Conservation (phyloP, 192 early-diverging fungal genomes). For the Gonapodya prolifera region DNA sequence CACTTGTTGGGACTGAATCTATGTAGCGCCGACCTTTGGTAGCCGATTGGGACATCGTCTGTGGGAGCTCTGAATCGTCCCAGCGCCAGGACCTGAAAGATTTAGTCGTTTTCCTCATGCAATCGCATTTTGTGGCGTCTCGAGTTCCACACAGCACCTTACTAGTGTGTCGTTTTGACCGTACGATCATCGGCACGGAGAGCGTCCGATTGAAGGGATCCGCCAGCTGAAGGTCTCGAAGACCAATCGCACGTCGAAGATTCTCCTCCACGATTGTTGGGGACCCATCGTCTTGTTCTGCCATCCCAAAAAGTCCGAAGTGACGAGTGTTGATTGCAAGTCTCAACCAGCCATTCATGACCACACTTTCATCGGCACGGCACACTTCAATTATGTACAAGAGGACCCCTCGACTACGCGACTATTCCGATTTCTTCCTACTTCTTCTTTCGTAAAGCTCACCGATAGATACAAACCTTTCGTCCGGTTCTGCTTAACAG, state of each 20-base stretch:
- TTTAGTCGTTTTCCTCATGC: too few species aligned
- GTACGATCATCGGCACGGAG: not conserved
- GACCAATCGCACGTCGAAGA: not conserved
- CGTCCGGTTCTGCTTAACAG: too few species aligned
- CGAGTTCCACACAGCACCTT: too few species aligned
- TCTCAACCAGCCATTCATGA: too few species aligned
- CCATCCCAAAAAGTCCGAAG: too few species aligned
- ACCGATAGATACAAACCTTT: not conserved
- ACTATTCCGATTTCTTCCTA: not conserved
- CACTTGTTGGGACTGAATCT: not conserved
- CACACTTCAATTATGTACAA: too few species aligned
- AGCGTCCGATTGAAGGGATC: not conserved
- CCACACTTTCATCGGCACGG: too few species aligned
- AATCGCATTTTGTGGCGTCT: too few species aligned
- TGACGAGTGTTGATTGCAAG: too few species aligned
- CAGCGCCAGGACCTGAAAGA: not conserved
- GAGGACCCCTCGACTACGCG: too few species aligned
- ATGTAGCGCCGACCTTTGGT: not conserved
- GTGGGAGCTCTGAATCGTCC: not conserved
- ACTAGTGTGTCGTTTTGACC: not conserved
- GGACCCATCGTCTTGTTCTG: not conserved
- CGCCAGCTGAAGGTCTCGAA: not conserved
- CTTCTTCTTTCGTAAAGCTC: not conserved
- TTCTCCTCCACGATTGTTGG: not conserved
- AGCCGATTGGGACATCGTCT: not conserved